A percentile compares a stretch with the other conserved stretches of the same genome.
phyloP scores from a whole-genome alignment of 495 filamentous ascomycete species.

The Diplogelasinospora grovesii region DNA sequence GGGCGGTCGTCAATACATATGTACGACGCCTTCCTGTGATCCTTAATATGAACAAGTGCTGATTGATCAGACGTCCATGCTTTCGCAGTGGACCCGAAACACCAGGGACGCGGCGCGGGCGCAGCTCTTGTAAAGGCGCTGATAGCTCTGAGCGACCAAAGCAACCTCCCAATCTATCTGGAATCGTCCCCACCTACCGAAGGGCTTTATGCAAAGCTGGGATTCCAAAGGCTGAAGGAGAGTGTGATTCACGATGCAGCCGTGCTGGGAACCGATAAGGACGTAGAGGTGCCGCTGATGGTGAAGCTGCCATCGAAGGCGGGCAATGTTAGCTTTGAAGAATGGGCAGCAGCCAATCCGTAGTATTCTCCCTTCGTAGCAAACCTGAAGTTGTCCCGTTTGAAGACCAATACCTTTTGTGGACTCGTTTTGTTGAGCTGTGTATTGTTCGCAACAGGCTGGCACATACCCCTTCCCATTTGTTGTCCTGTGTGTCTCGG shows the following conservation, averaged over 20 bases:
- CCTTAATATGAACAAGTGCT: too few species aligned
- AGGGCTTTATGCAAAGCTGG: conserved; percentile 23
- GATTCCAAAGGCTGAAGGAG: conserved; percentile 16
- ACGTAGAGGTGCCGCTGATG: conserved; percentile 24
- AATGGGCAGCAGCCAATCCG: conserved; percentile 18
- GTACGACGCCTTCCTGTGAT: conserved; percentile 20
- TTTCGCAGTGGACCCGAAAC: conserved; percentile 22
- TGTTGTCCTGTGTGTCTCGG: too few species aligned
- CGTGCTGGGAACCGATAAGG: conserved; percentile 11
- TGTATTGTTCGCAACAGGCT: too few species aligned
- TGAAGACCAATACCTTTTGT: too few species aligned
- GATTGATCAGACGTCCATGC: conserved; percentile 22
- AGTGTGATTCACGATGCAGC: conserved; percentile 16
- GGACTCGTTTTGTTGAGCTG: too few species aligned
- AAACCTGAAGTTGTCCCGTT: too few species aligned
- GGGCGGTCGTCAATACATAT: conserved; percentile 21
- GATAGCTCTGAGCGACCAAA: conserved; percentile 30
- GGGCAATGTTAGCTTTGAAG: conserved; percentile 18
- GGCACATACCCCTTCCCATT: too few species aligned
- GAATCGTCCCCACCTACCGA: conserved; percentile 22
- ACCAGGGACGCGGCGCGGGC: conserved; percentile 37
- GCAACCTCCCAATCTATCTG: conserved; percentile 26
- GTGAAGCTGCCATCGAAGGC: conserved; percentile 18
- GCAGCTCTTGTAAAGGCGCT: conserved; percentile 36
- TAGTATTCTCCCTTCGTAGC: neutral